Evolutionary conservation across 768 basidiomycete genomes (phyloP), one percentile per base, ranked within the genome.

Genomic region (Amanita pallidorosea): DNA sequence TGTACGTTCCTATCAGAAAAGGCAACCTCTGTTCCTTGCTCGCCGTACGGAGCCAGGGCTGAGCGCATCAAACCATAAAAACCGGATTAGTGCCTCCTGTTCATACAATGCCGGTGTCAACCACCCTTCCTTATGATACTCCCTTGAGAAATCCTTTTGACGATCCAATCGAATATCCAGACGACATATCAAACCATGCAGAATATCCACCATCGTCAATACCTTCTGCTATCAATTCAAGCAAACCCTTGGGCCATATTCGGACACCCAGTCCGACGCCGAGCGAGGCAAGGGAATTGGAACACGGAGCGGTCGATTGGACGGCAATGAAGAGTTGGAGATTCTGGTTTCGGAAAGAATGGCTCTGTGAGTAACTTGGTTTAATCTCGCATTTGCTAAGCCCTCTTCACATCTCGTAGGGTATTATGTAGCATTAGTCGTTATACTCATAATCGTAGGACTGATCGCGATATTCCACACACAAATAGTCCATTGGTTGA

Each of bases 401-500:
- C 17, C 42, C 20, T 36, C 33, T 23, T 20, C 31, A 45, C 29
- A 41, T 42, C 15, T 49, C 41, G 38, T 43, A 77, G 75, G 72
- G 64, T 79, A 75, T 57, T 83, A 81, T 51, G 65, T 83, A 7
- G 60, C 67, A n/a, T 53, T 70, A 2, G 54, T 72, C 43, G 46
- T 86, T 29, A 64, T 79, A 48, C 45, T 77, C 31, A 67, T 73
- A 47, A 17, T 84, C 20, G 69, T 73, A 11, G 68, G 67, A 2
- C 73, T 88, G 50, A 69, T 85, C 45, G 69, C 73, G 7, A 61
- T 85, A 8, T 85, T 77, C 58, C 81, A 90, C 59, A 71, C 72
- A 51, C 74, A 84, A 70, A 89, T 93, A 55, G 82, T 91, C 4
- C 49, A 73, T 8, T 79, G 76, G 76, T 69, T 91, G 43, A 78